These are phyloP conservation scores for Agarophyton chilense DNA, from an alignment of 23 red algal species.

Conservation along the genomic window DNA sequence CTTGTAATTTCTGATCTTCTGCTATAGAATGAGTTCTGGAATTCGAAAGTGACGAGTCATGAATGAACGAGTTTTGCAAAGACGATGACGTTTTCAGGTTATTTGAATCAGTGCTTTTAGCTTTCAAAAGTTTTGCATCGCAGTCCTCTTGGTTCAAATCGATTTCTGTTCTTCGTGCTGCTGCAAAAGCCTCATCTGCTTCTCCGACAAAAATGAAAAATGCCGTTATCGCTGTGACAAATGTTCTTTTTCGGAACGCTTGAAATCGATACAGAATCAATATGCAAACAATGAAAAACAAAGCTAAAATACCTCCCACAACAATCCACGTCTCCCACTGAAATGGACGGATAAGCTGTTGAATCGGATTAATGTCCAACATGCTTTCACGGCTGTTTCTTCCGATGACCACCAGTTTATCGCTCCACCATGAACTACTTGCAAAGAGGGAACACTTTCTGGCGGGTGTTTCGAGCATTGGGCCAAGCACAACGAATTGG, in stretches of 20 bases:
- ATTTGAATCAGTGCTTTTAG: background rate
- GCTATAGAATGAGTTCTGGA: background rate
- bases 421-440: slow-evolving; percentile 18
- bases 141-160: background rate
- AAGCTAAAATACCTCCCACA: background rate
- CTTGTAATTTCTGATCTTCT: background rate
- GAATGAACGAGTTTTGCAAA: background rate
- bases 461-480: slow-evolving; percentile 19
- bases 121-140: background rate
- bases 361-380: background rate
- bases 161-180: background rate
- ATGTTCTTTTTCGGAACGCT: background rate
- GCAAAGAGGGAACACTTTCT: slow-evolving; percentile 22
- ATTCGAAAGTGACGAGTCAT: background rate
- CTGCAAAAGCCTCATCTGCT: background rate
- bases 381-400: background rate
- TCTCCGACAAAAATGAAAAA: slow-evolving; percentile 42
- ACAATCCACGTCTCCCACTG: slow-evolving; percentile 22
- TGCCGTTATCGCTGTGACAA: slow-evolving; percentile 30
- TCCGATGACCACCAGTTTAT: slow-evolving; percentile 17
- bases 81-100: background rate
- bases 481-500: slow-evolving; percentile 13
- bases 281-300: slow-evolving; percentile 21
- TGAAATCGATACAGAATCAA: slow-evolving; percentile 13
- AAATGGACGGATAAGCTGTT: slow-evolving; percentile 39